Base-by-base conservation (phyloP, 257 asterid species). In the Primulina tabacum region DNA sequence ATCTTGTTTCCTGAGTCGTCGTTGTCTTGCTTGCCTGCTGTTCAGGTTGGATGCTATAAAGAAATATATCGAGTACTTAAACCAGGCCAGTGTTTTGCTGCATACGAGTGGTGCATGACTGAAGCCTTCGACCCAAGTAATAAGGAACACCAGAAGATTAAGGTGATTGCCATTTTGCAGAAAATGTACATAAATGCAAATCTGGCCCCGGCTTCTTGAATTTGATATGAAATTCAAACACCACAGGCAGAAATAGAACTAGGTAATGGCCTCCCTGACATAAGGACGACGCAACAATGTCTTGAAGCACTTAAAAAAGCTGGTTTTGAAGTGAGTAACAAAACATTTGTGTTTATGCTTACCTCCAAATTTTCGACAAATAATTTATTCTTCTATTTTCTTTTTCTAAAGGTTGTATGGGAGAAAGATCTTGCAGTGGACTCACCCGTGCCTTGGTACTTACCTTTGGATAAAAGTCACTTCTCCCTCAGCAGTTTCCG, bases 51-150 rank as follows among this genome's bases (percentile, higher is more conserved):
- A 63, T 91, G 99, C 88, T 94, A 94, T 75, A 87, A 84, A 78
- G 99, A 94, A 83, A 72, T 94, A 68, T 84, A 86, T 76, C 84
- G 99, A 70, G 96, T 94, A 40, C 86, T 94, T 68, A 94, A 89
- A 80, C 99, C 99, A 14, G 99, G 99, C 50, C 99, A 91, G 73
- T 86, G 90, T 76, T 94, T 94, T 71, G 97, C 99, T 69, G 99
- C 97, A 20, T 94, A 94, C 40, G 99, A 94, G 74, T 94, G 99
- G 99, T 94, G 99, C 83, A 91, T 94, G 99, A 94, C 97, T 26
- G 96, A 84, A 69, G 81, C 88, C 30, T 94, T 65, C 64, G 88
- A 94, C 76, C 96, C 96, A 26, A 86, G 75, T 40, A 89, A 84
- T 56, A 68, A 77, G 73, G 99, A 94, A 71, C 99, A 94, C 83